Evolutionary conservation across 2,329 filamentous ascomycete species (phyloP).

Genomic region (Emergomyces orientalis): DNA sequence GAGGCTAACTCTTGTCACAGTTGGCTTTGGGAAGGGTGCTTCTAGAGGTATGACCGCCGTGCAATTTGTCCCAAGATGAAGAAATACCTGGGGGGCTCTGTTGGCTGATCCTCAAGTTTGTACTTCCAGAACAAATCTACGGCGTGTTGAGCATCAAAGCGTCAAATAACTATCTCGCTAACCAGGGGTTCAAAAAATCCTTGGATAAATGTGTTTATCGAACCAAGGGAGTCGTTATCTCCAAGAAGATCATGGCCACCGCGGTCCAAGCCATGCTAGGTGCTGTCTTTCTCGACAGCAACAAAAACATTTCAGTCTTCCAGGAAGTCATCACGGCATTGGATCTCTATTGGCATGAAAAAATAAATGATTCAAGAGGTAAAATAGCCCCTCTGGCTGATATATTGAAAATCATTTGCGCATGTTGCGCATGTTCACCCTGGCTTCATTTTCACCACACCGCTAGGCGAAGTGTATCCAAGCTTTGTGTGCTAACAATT

Average conservation of each 20-base stretch:
- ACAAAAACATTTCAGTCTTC: conserved; percentile 12
- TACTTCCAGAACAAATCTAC: neutral
- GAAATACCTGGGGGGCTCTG: neutral
- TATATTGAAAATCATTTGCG: neutral
- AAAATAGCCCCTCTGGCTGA: neutral
- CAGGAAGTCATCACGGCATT: conserved; percentile 10
- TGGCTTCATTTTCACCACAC: neutral
- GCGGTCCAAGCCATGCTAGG: conserved; percentile 30
- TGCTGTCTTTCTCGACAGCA: conserved; percentile 25
- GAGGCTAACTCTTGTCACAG: neutral
- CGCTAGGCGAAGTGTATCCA: neutral
- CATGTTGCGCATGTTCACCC: neutral
- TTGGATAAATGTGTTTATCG: conserved; percentile 12
- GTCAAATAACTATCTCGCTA: neutral
- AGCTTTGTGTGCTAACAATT: neutral
- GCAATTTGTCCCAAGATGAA: neutral
- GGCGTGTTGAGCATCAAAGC: neutral
- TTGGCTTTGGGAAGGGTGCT: conserved; percentile 1
- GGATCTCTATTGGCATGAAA: conserved; percentile 12
- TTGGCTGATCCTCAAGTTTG: neutral
- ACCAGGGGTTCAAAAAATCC: neutral
- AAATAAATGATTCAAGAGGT: neutral
- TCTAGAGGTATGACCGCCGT: conserved; percentile 5
- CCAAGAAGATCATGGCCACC: conserved; percentile 20
- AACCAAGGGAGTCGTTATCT: conserved; percentile 10